These are phyloP conservation scores for Hemileccinum impolitum DNA, from an alignment of 768 basidiomycete species.

Conservation along the genomic window DNA sequence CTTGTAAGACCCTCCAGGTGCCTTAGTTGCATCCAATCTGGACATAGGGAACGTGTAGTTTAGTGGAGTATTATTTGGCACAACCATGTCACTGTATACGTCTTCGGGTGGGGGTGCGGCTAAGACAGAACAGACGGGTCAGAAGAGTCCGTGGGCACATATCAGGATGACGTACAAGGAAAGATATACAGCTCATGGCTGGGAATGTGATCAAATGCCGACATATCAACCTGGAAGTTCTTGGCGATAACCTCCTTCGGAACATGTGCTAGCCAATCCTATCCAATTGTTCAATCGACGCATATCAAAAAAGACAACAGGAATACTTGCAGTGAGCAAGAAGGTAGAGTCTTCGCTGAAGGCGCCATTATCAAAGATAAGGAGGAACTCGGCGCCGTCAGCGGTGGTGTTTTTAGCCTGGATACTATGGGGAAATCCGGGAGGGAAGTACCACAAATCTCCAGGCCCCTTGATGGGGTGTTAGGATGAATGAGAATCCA, in stretches of 20 bases:
- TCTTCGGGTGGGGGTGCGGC: conserved; percentile 43
- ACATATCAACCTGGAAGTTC: conserved; percentile 51
- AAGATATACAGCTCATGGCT: conserved; percentile 54
- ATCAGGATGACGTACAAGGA: conserved; percentile 30
- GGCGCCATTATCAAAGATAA: conserved; percentile 39
- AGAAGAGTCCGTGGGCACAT: neutral
- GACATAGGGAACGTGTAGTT: conserved; percentile 57
- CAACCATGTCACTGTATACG: conserved; percentile 39
- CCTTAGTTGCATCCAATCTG: conserved; percentile 38
- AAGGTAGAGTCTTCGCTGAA: conserved; percentile 63
- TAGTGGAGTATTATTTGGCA: conserved; percentile 48
- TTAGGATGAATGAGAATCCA: conserved; percentile 17
- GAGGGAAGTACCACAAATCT: conserved; percentile 60
- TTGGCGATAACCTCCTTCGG: conserved; percentile 58
- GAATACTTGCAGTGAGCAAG: conserved; percentile 30
- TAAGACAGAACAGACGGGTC: conserved; percentile 12
- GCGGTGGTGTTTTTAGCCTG: conserved; percentile 48
- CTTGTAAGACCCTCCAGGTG: conserved; percentile 57
- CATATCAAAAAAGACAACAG: neutral
- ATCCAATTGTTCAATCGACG: conserved; percentile 12
- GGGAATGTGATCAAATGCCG: conserved; percentile 55
- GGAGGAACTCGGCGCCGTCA: conserved; percentile 52
- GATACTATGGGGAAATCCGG: conserved; percentile 53
- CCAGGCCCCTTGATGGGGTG: conserved; percentile 24
- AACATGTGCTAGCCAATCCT: conserved; percentile 67